Conservation (phyloP, 345 rosid species). For the Salix caprea region DNA sequence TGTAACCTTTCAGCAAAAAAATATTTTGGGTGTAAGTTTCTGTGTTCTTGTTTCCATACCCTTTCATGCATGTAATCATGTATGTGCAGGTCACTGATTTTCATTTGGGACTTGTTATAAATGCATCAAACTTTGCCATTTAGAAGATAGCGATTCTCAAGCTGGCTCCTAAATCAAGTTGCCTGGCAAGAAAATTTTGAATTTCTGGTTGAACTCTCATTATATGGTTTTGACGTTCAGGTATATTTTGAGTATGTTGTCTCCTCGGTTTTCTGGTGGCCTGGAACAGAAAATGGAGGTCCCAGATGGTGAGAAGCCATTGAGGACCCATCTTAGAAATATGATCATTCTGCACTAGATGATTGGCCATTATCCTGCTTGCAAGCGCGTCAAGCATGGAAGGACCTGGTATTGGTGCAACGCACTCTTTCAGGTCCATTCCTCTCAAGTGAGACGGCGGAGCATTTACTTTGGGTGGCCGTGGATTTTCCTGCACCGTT, state of each 20-base stretch:
- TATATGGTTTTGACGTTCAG: neutral
- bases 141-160: neutral
- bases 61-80: neutral
- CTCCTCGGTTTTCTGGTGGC: neutral
- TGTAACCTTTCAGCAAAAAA: neutral
- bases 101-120: neutral
- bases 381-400: neutral
- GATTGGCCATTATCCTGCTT: neutral
- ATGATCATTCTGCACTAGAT: neutral
- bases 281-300: neutral
- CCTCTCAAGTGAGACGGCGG: neutral
- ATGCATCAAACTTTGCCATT: neutral
- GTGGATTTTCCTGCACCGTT: neutral
- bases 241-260: neutral
- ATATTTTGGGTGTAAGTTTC: neutral
- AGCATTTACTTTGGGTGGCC: neutral
- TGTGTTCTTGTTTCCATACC: neutral
- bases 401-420: slow-evolving; percentile 1
- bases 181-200: neutral
- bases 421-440: neutral
- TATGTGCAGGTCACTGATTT: neutral
- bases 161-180: neutral
- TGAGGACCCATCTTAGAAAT: neutral
- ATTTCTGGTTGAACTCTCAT: neutral
- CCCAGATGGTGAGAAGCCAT: neutral